Evolutionary conservation across 2,329 filamentous ascomycete species (phyloP), one percentile per base, ranked within the genome.

Genomic region (Colletotrichum sp.): DNA sequence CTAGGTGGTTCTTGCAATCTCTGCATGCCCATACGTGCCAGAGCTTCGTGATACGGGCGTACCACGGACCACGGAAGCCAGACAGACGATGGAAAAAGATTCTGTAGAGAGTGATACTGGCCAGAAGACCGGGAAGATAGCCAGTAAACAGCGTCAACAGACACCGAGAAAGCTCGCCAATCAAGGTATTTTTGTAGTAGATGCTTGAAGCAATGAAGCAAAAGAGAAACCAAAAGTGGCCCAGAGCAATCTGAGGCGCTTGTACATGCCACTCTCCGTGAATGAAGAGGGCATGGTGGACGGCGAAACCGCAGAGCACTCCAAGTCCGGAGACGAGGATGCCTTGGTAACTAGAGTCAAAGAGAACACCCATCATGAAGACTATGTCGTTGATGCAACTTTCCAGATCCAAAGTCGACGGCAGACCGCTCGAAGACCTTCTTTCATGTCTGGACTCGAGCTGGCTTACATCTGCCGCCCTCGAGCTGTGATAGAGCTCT

Each of bases 71-170:
- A 2, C 81, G 82, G 52, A 87, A 86, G 77, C 78, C 77, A 43
- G 75, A 72, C 13, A 86, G 79, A 5, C 83, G 83, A 69, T 87
- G 86, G 74, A 86, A 86, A 70, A 85, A 82, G 3, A 81, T 71
- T 18, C 86, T 82, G 78, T 88, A 85, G n/a, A 84, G 70, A 9
- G 81, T 28, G 21, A 87, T 85, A 74, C 85, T 87, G 10, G 57
- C 36, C 8, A 79, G 34, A 8, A 80, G 76, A 2, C 72, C 63
- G 8, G 67, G 48, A 5, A 79, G 36, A 67, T 79, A 79, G 15
- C 73, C 71, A 21, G 57, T 57, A n/a, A 26, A 76, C 32, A 78
- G 66, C 24, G 66, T 28, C 38, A 77, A 48, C 30, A 64, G 34
- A 21, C 26, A 58, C 12, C 48, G 64, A n/a, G 34, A 68, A 28